These are phyloP conservation scores for Fistulifera pelliculosa DNA, from an alignment of 108 stramenopile genomes.

Conservation along the genomic window DNA sequence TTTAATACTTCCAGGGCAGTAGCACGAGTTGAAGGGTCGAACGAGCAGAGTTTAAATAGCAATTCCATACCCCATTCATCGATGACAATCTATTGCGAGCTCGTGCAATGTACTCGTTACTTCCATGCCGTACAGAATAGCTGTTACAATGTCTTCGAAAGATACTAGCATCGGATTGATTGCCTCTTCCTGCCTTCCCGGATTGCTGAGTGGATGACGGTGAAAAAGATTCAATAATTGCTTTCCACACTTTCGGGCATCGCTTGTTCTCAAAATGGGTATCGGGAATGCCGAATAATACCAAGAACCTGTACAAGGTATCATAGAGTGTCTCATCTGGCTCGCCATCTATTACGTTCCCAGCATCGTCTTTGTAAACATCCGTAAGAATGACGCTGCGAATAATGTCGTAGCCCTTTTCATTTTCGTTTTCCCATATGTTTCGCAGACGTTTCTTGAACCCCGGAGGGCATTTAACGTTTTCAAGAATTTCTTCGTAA, in stretches of 20 bases:
- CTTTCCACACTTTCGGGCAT: conserved; percentile 59
- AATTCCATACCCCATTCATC: conserved; percentile 82
- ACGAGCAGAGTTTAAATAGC: conserved; percentile 49
- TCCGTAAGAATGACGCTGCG: conserved; percentile 58
- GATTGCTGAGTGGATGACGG: background rate
- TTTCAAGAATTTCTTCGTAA: conserved; percentile 94
- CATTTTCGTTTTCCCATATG: conserved; percentile 71
- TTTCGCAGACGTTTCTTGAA: conserved; percentile 49
- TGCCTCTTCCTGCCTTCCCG: conserved; percentile 2
- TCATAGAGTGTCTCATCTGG: conserved; percentile 80
- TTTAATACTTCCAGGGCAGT: conserved; percentile 70
- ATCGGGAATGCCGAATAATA: conserved; percentile 84
- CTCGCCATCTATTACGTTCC: conserved; percentile 55
- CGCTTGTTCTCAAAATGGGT: conserved; percentile 22
- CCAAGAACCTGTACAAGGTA: conserved; percentile 89
- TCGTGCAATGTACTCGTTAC: conserved; percentile 44
- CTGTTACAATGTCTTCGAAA: conserved; percentile 44
- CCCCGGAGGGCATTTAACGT: conserved; percentile 66
- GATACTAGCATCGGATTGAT: conserved; percentile 24
- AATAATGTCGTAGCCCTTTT: conserved; percentile 43
- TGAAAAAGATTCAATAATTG: conserved; percentile 31
- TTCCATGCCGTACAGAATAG: conserved; percentile 55
- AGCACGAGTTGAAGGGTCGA: conserved; percentile 57
- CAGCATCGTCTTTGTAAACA: conserved; percentile 67
- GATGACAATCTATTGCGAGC: conserved; percentile 47